These are phyloP conservation scores for Sporobolomyces roseus DNA, from an alignment of 768 basidiomycete genomes.

Conservation along the genomic window DNA sequence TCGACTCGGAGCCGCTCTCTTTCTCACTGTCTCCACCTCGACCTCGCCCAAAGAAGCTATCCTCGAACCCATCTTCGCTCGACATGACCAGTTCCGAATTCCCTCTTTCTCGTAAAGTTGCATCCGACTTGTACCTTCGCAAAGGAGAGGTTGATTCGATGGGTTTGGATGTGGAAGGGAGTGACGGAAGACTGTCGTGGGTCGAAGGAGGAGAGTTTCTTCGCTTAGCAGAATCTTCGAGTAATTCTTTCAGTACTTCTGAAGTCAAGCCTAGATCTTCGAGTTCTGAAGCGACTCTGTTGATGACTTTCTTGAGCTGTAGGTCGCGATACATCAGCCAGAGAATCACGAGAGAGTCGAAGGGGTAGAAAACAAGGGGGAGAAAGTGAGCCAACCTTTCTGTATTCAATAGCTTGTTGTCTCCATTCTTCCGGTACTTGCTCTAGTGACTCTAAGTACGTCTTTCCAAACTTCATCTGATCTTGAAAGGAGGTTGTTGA, in stretches of 20 bases:
- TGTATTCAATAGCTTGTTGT: constrained; percentile 76
- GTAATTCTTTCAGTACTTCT: constrained; percentile 51
- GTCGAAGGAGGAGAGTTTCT: background rate
- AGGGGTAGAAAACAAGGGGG: too few species aligned
- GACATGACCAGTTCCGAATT: constrained; percentile 5
- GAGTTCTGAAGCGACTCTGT: constrained; percentile 73
- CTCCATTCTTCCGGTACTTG: constrained; percentile 72
- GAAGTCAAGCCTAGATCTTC: constrained; percentile 61
- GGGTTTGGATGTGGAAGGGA: background rate
- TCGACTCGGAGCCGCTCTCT: constrained; percentile 23
- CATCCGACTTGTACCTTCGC: background rate
- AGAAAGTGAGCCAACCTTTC: constrained; percentile 55
- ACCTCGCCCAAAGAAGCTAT: too few species aligned
- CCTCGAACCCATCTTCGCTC: too few species aligned
- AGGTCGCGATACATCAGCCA: background rate
- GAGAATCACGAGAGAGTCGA: background rate
- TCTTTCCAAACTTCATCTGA: constrained; percentile 51
- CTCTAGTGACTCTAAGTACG: constrained; percentile 50
- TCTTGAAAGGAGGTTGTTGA: background rate
- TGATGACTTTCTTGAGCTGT: constrained; percentile 86
- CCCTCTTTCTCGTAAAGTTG: background rate
- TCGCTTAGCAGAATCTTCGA: constrained; percentile 44
- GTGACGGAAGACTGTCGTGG: background rate
- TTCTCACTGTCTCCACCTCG: constrained; percentile 44
- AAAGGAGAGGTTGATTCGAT: too few species aligned